These are phyloP conservation scores for Lyophyllum atratum DNA, from an alignment of 768 basidiomycete genomes.

Conservation along the genomic window DNA sequence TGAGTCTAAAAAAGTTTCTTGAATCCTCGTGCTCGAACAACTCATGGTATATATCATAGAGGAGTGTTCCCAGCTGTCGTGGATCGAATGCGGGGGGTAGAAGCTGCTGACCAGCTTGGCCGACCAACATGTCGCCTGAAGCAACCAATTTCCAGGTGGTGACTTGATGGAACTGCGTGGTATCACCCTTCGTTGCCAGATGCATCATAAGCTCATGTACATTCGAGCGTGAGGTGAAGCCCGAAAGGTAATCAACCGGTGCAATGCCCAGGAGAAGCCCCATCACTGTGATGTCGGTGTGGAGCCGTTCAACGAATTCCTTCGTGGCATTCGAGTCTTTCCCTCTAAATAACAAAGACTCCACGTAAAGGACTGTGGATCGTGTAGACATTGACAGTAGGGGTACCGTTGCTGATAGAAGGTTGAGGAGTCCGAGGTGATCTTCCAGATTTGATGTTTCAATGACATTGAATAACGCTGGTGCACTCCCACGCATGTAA, in stretches of 20 bases:
- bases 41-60: slow-evolving; percentile 43
- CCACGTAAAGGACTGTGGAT: slow-evolving; percentile 40
- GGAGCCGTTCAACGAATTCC: slow-evolving; percentile 32
- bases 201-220: slow-evolving; percentile 35
- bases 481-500: slow-evolving; percentile 31
- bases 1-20: slow-evolving; percentile 4
- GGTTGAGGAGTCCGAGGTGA: slow-evolving; percentile 48
- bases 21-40: slow-evolving; percentile 45
- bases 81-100: slow-evolving; percentile 27
- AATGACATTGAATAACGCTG: slow-evolving; percentile 43
- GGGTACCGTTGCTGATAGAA: slow-evolving; percentile 39
- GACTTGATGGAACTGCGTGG: neutral
- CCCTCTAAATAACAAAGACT: slow-evolving; percentile 35
- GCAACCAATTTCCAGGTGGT: slow-evolving; percentile 7
- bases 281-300: slow-evolving; percentile 41
- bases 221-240: slow-evolving; percentile 41
- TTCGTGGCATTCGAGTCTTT: slow-evolving; percentile 20
- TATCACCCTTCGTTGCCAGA: neutral
- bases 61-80: slow-evolving; percentile 33
- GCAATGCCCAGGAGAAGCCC: slow-evolving; percentile 42
- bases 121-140: neutral
- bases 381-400: slow-evolving; percentile 30
- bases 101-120: neutral
- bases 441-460: slow-evolving; percentile 54
- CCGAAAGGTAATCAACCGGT: slow-evolving; percentile 40